These are phyloP conservation scores for Fabrea salina DNA, from an alignment of 169 alveolate species.

Conservation along the genomic window DNA sequence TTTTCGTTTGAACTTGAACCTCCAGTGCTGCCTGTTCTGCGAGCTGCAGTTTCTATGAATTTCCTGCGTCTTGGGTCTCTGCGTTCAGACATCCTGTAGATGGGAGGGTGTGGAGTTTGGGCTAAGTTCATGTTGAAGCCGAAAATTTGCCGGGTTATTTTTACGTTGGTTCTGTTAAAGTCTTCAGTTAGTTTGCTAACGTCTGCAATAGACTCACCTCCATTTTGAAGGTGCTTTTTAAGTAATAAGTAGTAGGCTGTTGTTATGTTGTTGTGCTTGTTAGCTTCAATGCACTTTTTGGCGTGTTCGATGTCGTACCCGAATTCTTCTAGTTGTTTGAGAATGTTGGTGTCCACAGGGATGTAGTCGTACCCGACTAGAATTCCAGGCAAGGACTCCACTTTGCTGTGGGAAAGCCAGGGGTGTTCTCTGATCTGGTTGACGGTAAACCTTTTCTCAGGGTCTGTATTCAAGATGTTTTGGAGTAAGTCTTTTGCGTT, in stretches of 20 bases:
- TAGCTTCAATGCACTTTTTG: constrained; percentile 60
- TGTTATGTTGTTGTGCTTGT: constrained; percentile 71
- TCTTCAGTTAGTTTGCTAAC: no score
- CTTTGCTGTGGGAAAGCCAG: constrained; percentile 33
- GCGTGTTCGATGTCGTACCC: constrained; percentile 51
- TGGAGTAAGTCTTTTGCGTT: constrained; percentile 71
- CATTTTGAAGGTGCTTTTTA: constrained; percentile 47
- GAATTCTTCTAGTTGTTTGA: constrained; percentile 36
- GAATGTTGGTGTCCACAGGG: constrained; percentile 42
- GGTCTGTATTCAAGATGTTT: constrained; percentile 40
- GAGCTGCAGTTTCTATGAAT: no score
- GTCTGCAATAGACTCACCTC: constrained; percentile 58
- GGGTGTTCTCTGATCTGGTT: constrained; percentile 31
- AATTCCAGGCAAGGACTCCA: neutral
- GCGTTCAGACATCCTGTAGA: no score
- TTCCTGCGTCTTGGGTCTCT: no score
- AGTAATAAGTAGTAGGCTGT: constrained; percentile 50
- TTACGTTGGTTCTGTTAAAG: no score
- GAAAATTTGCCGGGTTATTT: no score
- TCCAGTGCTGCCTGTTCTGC: no score
- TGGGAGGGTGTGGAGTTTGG: no score
- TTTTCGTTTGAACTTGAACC: no score
- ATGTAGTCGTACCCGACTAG: constrained; percentile 28
- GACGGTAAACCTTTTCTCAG: constrained; percentile 39
- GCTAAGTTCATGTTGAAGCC: no score